A percentile compares a stretch with the other conserved stretches of the same genome.
Evolutionary conservation across 257 asterid species (phyloP).

Genomic region (Solanum ahanhuiri): DNA sequence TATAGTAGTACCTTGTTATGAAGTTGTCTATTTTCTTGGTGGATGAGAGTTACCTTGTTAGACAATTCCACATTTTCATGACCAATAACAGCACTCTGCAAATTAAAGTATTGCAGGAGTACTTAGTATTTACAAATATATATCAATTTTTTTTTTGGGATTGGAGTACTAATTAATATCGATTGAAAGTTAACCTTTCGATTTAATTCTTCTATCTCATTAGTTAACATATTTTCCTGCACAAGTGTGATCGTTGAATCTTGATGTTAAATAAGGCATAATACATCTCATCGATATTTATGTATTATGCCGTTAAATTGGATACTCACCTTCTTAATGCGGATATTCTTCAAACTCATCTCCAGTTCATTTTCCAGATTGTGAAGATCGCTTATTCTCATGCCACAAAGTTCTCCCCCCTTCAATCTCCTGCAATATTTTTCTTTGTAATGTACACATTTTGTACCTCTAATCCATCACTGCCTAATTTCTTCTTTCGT

Average conservation of each 20-base stretch:
- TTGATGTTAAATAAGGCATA: not conserved
- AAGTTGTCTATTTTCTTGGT: constrained; percentile 38
- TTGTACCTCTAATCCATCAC: not conserved
- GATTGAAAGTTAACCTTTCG: constrained; percentile 28
- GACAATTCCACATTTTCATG: constrained; percentile 48
- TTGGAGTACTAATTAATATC: not conserved
- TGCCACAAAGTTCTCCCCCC: constrained; percentile 53
- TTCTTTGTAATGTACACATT: not conserved
- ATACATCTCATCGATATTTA: too few relatives aligned
- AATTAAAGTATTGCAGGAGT: not conserved
- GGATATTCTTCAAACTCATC: constrained; percentile 47
- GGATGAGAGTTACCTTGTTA: constrained; percentile 33
- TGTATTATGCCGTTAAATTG: not conserved
- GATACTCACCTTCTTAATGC: constrained; percentile 37
- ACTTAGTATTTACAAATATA: not conserved
- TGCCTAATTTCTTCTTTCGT: not conserved
- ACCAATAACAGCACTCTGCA: constrained; percentile 45
- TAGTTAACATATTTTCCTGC: constrained; percentile 48
- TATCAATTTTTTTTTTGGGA: not conserved
- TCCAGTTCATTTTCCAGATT: constrained; percentile 52
- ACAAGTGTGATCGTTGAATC: not conserved
- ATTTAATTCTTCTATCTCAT: constrained; percentile 45
- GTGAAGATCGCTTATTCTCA: constrained; percentile 41
- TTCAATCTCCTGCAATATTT: constrained; percentile 43
- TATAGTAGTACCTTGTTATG: constrained; percentile 39